Conservation (phyloP, 768 basidiomycete genomes). For the Floccularia luteovirens region DNA sequence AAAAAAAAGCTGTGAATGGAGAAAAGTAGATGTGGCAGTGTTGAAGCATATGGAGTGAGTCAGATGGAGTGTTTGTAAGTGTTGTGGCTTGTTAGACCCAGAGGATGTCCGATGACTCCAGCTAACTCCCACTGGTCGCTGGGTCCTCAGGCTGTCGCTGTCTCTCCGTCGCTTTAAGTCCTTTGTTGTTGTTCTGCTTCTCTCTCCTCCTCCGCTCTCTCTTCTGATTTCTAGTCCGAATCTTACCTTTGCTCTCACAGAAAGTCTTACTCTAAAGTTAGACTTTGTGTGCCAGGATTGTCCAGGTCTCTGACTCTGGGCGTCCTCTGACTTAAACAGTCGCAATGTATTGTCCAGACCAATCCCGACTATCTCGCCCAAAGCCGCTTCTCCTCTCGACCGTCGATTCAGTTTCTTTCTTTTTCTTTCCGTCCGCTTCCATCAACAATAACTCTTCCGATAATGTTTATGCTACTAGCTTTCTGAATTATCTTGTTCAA, state of each 20-base stretch:
- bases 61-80: too few relatives aligned
- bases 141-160: too few relatives aligned
- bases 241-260: conserved; percentile 8
- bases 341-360: conserved; percentile 30
- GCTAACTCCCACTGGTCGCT: conserved; percentile 4
- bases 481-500: conserved; percentile 21
- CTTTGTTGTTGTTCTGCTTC: neutral
- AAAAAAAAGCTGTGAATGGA: too few relatives aligned
- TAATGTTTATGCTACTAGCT: conserved; percentile 24
- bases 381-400: conserved; percentile 10
- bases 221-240: neutral
- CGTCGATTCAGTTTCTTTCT: conserved; percentile 5
- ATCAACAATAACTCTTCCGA: conserved; percentile 9
- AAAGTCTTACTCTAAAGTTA: conserved; percentile 21
- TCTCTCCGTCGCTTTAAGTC: conserved; percentile 1
- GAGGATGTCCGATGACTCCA: conserved; percentile 14
- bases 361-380: conserved; percentile 16
- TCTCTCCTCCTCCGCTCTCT: conserved; percentile 12
- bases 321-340: conserved; percentile 22
- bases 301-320: conserved; percentile 35
- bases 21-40: too few relatives aligned
- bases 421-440: conserved; percentile 8
- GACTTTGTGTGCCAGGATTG: conserved; percentile 32
- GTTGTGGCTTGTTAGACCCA: conserved; percentile 11
- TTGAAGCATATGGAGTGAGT: too few relatives aligned